phyloP scores from a whole-genome alignment of 2,329 filamentous ascomycete species.

The Pezicula carpinea region DNA sequence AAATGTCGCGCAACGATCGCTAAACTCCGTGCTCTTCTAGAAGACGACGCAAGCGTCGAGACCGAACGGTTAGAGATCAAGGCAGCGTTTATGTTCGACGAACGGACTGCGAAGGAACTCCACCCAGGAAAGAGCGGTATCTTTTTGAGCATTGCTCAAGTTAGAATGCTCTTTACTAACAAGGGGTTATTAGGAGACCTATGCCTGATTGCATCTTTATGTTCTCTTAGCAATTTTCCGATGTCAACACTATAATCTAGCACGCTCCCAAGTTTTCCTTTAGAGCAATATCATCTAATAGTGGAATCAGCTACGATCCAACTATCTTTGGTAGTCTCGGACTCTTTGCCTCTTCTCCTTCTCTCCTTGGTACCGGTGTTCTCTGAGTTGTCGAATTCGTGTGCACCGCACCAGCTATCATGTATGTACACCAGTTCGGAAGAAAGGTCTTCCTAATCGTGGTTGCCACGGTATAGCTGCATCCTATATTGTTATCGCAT shows the following conservation, averaged over 20 bases:
- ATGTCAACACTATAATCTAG: slow-evolving; percentile 44
- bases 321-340: slow-evolving; percentile 48
- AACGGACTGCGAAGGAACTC: slow-evolving; percentile 44
- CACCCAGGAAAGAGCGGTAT: slow-evolving; percentile 22
- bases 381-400: slow-evolving; percentile 65
- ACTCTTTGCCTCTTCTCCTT: slow-evolving; percentile 36
- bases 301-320: slow-evolving; percentile 40
- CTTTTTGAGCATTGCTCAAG: slow-evolving; percentile 1
- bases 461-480: slow-evolving; percentile 55
- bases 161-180: slow-evolving; percentile 6
- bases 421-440: slow-evolving; percentile 58
- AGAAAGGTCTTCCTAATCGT: slow-evolving; percentile 54
- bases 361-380: slow-evolving; percentile 61
- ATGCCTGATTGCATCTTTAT: slow-evolving; percentile 7
- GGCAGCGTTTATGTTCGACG: slow-evolving; percentile 38
- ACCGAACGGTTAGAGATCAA: slow-evolving; percentile 53
- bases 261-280: slow-evolving; percentile 18
- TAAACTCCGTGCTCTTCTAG: slow-evolving; percentile 50
- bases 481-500: slow-evolving; percentile 61
- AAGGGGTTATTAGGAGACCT: slow-evolving; percentile 3
- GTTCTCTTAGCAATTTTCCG: slow-evolving; percentile 46
- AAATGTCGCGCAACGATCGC: slow-evolving; percentile 43
- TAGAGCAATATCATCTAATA: background rate
- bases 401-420: slow-evolving; percentile 57
- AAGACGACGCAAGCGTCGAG: slow-evolving; percentile 50